Base-by-base conservation (phyloP, 345 rosid species). In the Mercurialis annua region DNA sequence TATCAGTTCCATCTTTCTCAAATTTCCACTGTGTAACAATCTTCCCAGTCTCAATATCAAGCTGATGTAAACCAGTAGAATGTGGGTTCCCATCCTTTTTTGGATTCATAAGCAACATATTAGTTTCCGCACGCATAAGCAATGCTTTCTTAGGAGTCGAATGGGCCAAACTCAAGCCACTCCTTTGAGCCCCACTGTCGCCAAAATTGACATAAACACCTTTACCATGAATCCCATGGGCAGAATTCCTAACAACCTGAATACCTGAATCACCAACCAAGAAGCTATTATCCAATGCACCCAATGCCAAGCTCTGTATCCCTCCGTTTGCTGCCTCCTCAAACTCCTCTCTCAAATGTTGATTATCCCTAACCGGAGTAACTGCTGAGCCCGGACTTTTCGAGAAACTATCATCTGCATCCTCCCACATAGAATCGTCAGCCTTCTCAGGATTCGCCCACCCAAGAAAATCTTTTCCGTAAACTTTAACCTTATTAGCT, bases 361-460 rank as follows among this genome's bases (percentile, higher is more conserved):
- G 95, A 59, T 74, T 83, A 16, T 64, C 79, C 70, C 89, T 81
- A 5, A 72, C 66, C 0, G 90, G 89, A 55, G 89, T 89, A 10
- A 78, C 86, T 10, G 85, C 86, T 10, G 85, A 78, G 34, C 57
- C 77, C 1, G 97, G 98, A 70, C 93, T 92, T 43, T 80, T 78
- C 26, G 76, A 76, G 31, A 82, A 76, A 62, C 78, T 75, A 64
- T 88, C 96, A 44, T 92, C 99, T 9, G 98, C 99, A 71, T 94
- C 99, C 67, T 94, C 98, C 99, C 99, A 94, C 85, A 91, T 78
- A 0, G 98, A 94, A 78, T 94, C 99, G 76, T 94, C 99, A n/a
- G 99, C 98, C 54, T 73, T 86, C 38, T 87, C 92, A 6, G 98
- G 99, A 49, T 87, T 86, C 1, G 83, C 96, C 96, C 96, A 90